Evolutionary conservation across 2,329 filamentous ascomycete species (phyloP), one percentile per base, ranked within the genome.

Genomic region (Orbilia oligospora): DNA sequence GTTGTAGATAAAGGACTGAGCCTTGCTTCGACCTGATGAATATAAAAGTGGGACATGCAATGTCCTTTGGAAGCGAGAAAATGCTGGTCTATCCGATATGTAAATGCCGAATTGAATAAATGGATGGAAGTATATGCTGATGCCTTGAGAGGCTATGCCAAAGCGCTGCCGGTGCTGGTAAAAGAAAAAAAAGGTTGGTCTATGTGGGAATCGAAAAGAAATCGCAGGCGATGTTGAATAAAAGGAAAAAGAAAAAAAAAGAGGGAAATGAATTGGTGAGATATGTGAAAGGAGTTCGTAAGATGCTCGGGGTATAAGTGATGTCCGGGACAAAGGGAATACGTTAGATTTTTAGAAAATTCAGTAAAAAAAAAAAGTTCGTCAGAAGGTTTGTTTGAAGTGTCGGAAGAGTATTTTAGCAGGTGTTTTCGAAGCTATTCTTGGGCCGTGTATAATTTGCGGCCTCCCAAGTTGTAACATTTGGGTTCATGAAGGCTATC

Each of bases 401-500:
- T 5, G 27, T 24, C 46, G 27, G 9, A 22, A 16, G 48, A 10
- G 8, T 24, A 18, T 48, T n/a, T 63, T 77, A 71, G 64, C 75
- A 78, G 48, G 71, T 71, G 18, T 78, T 78, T 58, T 78, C 75
- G 49, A 72, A 78, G 68, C 63, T 78, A 63, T 78, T 78, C 27
- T 68, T 68, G n/a, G 75, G 75, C 8, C 75, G 10, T 4, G 75
- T 72, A 44, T 61, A 78, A 36, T 78, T 78, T 49, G 75, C 69
- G 1, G 22, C 14, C 16, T 71, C 63, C 81, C 81, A 63, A 76
- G 81, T 86, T 10, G 88, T 89, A 0, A 86, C 80, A 80, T 89
- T 88, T 0, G 85, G 84, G 81, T 88, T 87, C 41, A 83, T 85
- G 80, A 88, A 88, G 22, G 87, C 85, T 55, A 83, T 83, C 0